phyloP scores from a whole-genome alignment of 2,329 filamentous ascomycete genomes.

The Fusarium sp. region DNA sequence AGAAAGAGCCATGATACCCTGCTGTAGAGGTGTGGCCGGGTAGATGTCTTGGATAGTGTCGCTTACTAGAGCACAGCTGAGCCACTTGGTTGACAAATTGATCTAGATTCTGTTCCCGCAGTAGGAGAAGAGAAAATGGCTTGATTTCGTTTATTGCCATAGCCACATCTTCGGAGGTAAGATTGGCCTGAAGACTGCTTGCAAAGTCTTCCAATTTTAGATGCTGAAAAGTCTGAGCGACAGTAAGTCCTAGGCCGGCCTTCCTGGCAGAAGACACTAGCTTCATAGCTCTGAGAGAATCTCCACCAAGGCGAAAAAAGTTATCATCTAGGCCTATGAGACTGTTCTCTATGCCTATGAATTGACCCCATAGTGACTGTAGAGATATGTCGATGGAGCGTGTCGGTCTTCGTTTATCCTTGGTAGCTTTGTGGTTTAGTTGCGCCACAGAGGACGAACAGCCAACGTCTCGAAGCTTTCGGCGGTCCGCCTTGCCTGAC shows the following conservation, averaged over 20 bases:
- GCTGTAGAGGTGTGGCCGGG: slow-evolving; percentile 62
- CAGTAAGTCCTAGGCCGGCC: not conserved
- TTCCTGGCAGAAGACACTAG: slow-evolving; percentile 8
- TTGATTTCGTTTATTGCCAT: not conserved
- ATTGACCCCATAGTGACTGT: slow-evolving; percentile 2
- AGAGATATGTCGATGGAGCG: not conserved
- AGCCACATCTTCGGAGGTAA: not conserved
- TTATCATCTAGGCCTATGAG: slow-evolving; percentile 16
- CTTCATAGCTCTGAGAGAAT: slow-evolving; percentile 23
- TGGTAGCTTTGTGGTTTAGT: too few relatives aligned
- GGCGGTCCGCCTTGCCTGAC: too few relatives aligned
- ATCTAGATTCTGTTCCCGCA: not conserved
- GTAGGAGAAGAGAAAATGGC: not conserved
- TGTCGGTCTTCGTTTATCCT: too few relatives aligned
- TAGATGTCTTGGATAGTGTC: slow-evolving; percentile 59
- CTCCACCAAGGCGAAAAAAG: slow-evolving; percentile 26
- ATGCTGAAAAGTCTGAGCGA: slow-evolving; percentile 8
- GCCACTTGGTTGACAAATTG: not conserved
- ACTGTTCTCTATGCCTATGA: not conserved
- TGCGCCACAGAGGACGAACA: too few relatives aligned
- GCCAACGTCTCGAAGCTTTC: too few relatives aligned
- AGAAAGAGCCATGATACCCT: slow-evolving; percentile 61
- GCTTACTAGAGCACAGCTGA: not conserved
- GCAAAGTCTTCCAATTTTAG: slow-evolving; percentile 11
- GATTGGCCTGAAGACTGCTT: not conserved